A percentile compares a stretch with the other conserved stretches of the same genome.
phyloP scores from a whole-genome alignment of 164 flowering plant genomes.

The Malania oleifera region DNA sequence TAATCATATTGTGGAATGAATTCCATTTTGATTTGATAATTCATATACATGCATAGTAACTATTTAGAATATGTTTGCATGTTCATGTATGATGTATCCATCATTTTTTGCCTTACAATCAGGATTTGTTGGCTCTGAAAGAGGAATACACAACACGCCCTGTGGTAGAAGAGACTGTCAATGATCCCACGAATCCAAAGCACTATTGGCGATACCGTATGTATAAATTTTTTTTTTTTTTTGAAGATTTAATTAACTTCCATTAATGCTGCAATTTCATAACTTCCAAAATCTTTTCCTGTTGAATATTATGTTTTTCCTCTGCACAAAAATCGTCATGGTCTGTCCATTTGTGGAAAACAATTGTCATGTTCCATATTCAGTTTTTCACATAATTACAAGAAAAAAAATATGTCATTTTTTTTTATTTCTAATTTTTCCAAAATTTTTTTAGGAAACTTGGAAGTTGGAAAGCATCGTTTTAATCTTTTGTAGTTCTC shows the following conservation, averaged over 20 bases:
- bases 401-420: too few relatives aligned
- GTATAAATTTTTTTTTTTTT: constrained; percentile 15
- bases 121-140: constrained; percentile 87
- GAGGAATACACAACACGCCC: constrained; percentile 85
- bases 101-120: constrained; percentile 11
- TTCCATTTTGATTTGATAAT: too few relatives aligned
- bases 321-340: too few relatives aligned
- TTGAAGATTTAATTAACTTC: not conserved
- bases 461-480: not conserved
- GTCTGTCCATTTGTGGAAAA: too few relatives aligned
- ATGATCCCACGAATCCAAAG: constrained; percentile 95
- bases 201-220: constrained; percentile 98
- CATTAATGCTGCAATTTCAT: not conserved
- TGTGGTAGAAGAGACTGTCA: constrained; percentile 88
- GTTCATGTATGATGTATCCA: not conserved
- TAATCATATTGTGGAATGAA: too few relatives aligned
- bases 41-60: too few relatives aligned
- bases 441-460: not conserved
- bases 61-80: not conserved
- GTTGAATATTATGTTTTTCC: not conserved
- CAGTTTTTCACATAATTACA: too few relatives aligned
- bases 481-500: too few relatives aligned
- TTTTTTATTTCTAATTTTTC: too few relatives aligned
- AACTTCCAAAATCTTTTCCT: not conserved
- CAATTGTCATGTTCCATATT: too few relatives aligned